Evolutionary conservation across 352 stramenopile genomes (phyloP).

Genomic region (Pythium brassicae): DNA sequence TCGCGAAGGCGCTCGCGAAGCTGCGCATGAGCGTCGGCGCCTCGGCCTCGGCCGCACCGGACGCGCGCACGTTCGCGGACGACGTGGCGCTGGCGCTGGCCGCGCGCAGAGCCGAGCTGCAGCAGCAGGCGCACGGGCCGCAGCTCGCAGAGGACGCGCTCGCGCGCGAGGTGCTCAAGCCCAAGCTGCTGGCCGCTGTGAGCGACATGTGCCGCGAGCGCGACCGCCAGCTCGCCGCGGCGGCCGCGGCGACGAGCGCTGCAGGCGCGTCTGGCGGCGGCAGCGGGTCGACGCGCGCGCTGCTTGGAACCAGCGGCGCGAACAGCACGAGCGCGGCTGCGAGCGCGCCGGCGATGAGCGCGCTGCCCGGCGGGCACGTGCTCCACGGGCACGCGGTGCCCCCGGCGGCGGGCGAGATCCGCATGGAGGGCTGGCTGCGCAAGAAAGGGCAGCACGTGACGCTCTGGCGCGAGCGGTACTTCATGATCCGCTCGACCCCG

Average conservation of each 20-base stretch:
- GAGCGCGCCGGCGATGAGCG: constrained; percentile 1
- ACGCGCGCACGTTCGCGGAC: constrained; percentile 50
- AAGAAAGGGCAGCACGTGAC: constrained; percentile 88
- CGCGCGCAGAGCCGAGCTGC: constrained; percentile 16
- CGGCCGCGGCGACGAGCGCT: too few species aligned
- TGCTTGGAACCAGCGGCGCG: too few species aligned
- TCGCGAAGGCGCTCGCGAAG: constrained; percentile 77
- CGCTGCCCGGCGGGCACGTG: not conserved
- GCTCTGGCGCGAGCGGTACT: constrained; percentile 82
- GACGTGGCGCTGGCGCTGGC: constrained; percentile 51
- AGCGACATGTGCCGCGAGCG: constrained; percentile 71
- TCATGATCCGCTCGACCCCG: constrained; percentile 82
- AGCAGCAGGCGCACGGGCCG: constrained; percentile 10
- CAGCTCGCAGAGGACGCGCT: constrained; percentile 47
- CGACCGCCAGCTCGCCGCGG: constrained; percentile 29
- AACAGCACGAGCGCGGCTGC: too few species aligned
- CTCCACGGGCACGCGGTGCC: too few species aligned
- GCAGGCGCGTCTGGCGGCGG: too few species aligned
- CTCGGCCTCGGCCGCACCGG: constrained; percentile 17
- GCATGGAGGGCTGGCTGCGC: constrained; percentile 82
- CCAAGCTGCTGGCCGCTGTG: constrained; percentile 66
- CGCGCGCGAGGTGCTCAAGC: constrained; percentile 71
- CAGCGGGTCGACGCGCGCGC: too few species aligned
- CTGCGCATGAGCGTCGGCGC: constrained; percentile 73
- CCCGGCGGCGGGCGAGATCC: constrained; percentile 64